Percentiles rank a stretch among this genome's conserved stretches.
These are phyloP conservation scores for Corymbia maculata DNA, from an alignment of 345 rosid species.

Conservation along the genomic window DNA sequence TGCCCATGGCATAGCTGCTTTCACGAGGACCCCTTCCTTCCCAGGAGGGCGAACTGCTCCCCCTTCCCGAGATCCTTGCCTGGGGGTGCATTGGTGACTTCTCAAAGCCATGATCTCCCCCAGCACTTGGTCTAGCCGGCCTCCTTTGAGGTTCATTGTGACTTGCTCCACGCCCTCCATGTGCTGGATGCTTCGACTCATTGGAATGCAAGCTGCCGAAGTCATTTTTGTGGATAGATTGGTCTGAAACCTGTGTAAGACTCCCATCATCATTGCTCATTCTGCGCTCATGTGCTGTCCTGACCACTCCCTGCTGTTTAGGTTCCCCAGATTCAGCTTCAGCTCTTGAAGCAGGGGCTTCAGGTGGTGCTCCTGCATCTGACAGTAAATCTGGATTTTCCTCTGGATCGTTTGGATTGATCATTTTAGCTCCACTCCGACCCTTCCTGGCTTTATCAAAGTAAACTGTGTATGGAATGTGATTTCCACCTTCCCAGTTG, in stretches of 20 bases:
- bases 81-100: conserved; percentile 66
- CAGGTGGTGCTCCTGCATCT: conserved; percentile 19
- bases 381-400: conserved; percentile 39
- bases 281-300: conserved; percentile 21
- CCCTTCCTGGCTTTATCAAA: conserved; percentile 80
- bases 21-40: conserved; percentile 52
- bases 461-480: conserved; percentile 81
- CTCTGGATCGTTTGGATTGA: conserved; percentile 71
- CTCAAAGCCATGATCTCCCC: conserved; percentile 60
- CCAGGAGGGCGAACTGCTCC: conserved; percentile 36
- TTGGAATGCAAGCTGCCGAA: conserved; percentile 10
- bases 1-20: conserved; percentile 31
- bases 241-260: background rate
- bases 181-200: conserved; percentile 29
- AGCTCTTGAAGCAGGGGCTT: conserved; percentile 32
- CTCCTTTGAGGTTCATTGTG: conserved; percentile 24
- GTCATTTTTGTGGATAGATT: conserved; percentile 4
- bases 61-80: conserved; percentile 34
- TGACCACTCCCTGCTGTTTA: conserved; percentile 17
- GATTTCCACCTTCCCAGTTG: conserved; percentile 74
- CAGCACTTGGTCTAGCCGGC: conserved; percentile 24
- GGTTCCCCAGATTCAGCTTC: conserved; percentile 34
- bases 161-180: conserved; percentile 36
- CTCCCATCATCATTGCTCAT: conserved; percentile 30
- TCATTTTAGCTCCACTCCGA: conserved; percentile 40